phyloP scores from a whole-genome alignment of 495 filamentous ascomycete genomes.

The Thermothielavioides terrestris region DNA sequence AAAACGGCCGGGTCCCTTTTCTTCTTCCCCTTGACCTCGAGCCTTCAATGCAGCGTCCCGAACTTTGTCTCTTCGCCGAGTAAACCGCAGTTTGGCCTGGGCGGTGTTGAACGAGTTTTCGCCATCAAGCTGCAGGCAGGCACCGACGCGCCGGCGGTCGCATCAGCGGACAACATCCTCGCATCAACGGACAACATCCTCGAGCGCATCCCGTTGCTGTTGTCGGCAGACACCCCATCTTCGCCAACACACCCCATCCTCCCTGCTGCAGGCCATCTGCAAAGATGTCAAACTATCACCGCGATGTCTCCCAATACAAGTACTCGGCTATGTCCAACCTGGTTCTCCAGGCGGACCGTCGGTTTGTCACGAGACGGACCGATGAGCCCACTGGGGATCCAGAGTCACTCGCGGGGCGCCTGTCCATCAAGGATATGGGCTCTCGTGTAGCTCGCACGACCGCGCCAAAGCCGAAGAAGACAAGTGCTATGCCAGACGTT shows the following conservation, averaged over 20 bases:
- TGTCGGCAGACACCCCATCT: conserved; percentile 2
- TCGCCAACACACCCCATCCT: conserved; percentile 6
- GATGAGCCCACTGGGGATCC: conserved; percentile 97
- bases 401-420: conserved; percentile 88
- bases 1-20: no score
- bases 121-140: conserved; percentile 2
- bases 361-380: conserved; percentile 82
- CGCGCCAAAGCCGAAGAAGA: conserved; percentile 70
- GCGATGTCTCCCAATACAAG: conserved; percentile 94
- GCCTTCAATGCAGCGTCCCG: conserved; percentile 16
- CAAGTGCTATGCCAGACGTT: conserved; percentile 53
- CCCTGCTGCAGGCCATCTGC: no score
- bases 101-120: conserved; percentile 10
- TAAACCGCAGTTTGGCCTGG: conserved; percentile 13
- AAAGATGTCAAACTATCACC: conserved; percentile 78
- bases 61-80: conserved; percentile 1
- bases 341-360: conserved; percentile 98
- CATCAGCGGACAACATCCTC: not conserved
- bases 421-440: conserved; percentile 93
- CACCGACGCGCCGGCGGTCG: conserved; percentile 10
- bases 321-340: conserved; percentile 99
- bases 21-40: not conserved
- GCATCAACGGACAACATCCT: not conserved
- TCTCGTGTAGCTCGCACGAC: conserved; percentile 67
- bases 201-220: not conserved